phyloP scores from a whole-genome alignment of 352 stramenopile genomes.

The Paralagenidium karlingii region DNA sequence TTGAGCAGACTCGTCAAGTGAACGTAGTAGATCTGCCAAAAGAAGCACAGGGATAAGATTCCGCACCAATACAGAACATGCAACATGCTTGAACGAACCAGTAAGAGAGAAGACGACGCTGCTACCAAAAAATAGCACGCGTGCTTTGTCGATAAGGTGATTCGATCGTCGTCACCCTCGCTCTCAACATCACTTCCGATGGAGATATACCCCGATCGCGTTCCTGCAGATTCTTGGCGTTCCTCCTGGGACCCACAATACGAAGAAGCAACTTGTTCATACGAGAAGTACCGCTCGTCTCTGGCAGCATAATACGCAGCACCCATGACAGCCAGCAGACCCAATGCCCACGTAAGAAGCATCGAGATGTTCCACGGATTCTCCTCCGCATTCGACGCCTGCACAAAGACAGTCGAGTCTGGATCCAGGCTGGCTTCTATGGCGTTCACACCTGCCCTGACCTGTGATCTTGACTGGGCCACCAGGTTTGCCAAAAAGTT shows the following conservation, averaged over 20 bases:
- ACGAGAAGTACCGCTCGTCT: conserved; percentile 35
- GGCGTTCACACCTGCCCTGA: no score
- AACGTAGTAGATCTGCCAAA: conserved; percentile 70
- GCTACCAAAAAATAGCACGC: conserved; percentile 40
- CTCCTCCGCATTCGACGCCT: conserved; percentile 23
- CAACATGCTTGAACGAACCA: no score
- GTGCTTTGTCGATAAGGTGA: conserved; percentile 39
- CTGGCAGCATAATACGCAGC: conserved; percentile 36
- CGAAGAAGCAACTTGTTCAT: conserved; percentile 38
- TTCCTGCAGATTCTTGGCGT: no score
- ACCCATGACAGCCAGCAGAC: conserved; percentile 24
- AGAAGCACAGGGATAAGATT: no score
- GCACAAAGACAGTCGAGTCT: conserved; percentile 7
- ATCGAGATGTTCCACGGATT: conserved; percentile 56
- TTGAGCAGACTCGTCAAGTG: conserved; percentile 37
- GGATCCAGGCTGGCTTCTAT: no score
- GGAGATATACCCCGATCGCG: no score
- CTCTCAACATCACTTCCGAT: no score
- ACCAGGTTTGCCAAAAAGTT: conserved; percentile 14
- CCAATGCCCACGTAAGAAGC: conserved; percentile 43
- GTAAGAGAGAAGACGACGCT: conserved; percentile 31
- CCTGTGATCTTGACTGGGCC: no score
- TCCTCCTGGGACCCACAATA: no score
- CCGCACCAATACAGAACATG: no score
- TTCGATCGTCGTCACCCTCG: conserved; percentile 6